Base-by-base conservation (phyloP, 176 grass and related monocot genomes). In the Cocos nucifera region DNA sequence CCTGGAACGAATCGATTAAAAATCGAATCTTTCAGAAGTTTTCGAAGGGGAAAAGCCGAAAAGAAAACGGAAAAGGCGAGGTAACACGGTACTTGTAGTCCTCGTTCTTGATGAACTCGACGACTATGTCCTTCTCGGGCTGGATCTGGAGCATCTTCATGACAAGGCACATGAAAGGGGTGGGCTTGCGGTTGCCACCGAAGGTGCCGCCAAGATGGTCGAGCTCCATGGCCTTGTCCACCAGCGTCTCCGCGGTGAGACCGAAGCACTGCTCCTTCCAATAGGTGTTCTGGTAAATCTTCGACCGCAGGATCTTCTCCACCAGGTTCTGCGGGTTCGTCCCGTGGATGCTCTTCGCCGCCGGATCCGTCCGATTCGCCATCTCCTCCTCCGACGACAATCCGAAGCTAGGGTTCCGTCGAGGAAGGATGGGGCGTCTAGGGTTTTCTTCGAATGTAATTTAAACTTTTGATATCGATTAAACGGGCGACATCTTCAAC, bases 61-160 rank as follows among this genome's bases (percentile, higher is more conserved):
- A 44, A 44, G 35, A 14, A 44, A 44, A 57, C 17, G 22, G 21
- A 52, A 19, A 54, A 51, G 30, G 4, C 17, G 52, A 0, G 22
- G 16, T 15, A 44, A 44, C 2, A 1, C 35, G 10, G 9, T 49
- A 89, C 93, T 98, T 98, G 69, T 92, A 98, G n/a, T 92, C 93
- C 56, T 98, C 84, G 66, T 98, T 98, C 69, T 98, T 98, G 10
- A 98, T 98, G 66, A 98, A 98, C 73, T 98, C 93, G 7, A 98
- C 93, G 22, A 98, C 81, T 49, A 98, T 98, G 53, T 98, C 93
- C 73, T 98, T 98, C 51, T 92, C 84, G 2, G 87, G 93, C 67
- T 98, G 93, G 83, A 98, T 98, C 84, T 98, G 93, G 49, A 98
- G 93, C 93, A 98, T 98, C 87, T 98, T 98, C 71, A 98, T 72